These are phyloP conservation scores for Pterocarpus santalinus DNA, from an alignment of 306 rosid species.

Conservation along the genomic window DNA sequence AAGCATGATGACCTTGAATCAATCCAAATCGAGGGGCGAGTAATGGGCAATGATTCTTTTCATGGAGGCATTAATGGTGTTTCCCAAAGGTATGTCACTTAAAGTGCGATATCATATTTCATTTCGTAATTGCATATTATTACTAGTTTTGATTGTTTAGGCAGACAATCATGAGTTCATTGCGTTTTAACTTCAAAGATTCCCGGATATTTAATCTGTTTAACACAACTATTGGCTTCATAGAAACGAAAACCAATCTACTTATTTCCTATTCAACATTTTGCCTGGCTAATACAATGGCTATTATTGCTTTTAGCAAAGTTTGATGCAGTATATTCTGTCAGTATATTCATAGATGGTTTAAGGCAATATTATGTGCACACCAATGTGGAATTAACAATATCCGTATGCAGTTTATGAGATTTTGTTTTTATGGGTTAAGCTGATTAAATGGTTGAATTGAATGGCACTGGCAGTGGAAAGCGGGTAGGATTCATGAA, in stretches of 20 bases:
- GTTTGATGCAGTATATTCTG: neutral
- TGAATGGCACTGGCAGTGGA: conserved; percentile 44
- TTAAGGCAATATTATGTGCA: neutral
- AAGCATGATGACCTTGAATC: conserved; percentile 48
- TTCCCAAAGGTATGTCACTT: conserved; percentile 46
- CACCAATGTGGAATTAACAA: conserved; percentile 28
- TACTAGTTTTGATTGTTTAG: conserved; percentile 27
- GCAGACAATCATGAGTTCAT: neutral
- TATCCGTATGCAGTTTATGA: conserved; percentile 8
- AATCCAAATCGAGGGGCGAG: conserved; percentile 44
- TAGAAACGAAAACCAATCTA: neutral
- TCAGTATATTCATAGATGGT: neutral
- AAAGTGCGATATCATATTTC: neutral
- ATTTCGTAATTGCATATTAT: neutral
- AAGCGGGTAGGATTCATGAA: conserved; percentile 29
- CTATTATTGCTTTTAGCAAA: neutral
- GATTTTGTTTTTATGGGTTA: conserved; percentile 1
- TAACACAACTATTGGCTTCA: conserved; percentile 11
- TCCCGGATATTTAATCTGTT: conserved; percentile 5
- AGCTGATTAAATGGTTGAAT: conserved; percentile 49
- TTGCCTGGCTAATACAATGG: neutral
- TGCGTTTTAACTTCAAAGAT: neutral
- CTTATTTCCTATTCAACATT: conserved; percentile 20
- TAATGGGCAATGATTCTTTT: conserved; percentile 41
- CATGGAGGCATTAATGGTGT: conserved; percentile 40